Conservation (phyloP, 176 grass and related monocot genomes). For the Phragmites australis region DNA sequence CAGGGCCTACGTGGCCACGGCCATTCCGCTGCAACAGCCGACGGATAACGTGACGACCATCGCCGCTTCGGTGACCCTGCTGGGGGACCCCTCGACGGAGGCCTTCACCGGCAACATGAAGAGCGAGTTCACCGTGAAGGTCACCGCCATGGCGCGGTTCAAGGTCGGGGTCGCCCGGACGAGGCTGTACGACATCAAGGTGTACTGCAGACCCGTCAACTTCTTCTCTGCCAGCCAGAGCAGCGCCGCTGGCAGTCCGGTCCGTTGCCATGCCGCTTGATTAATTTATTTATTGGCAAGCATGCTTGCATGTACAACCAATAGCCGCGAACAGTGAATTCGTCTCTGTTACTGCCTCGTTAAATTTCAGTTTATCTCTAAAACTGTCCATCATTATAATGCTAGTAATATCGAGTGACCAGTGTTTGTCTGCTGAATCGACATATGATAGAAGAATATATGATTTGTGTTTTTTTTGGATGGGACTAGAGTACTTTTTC, state of each 20-base stretch:
- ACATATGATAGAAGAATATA: no score
- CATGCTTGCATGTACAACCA: no score
- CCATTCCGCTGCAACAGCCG: not conserved
- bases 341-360: no score
- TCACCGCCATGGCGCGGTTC: not conserved
- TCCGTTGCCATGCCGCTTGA: not conserved
- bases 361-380: no score
- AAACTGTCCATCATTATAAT: no score
- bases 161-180: not conserved
- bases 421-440: no score
- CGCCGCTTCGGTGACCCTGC: not conserved
- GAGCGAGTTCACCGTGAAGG: not conserved
- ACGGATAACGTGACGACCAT: not conserved
- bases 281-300: no score
- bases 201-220: not conserved
- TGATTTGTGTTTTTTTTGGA: no score
- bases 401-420: no score
- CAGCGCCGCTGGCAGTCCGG: not conserved
- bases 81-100: accelerated
- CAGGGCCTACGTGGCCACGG: not conserved
- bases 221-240: not conserved
- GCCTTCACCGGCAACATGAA: not conserved
- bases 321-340: no score
- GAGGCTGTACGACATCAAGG: not conserved
- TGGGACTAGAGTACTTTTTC: no score